phyloP scores from a whole-genome alignment of 2,329 filamentous ascomycete species.

The Rosellinia necatrix region DNA sequence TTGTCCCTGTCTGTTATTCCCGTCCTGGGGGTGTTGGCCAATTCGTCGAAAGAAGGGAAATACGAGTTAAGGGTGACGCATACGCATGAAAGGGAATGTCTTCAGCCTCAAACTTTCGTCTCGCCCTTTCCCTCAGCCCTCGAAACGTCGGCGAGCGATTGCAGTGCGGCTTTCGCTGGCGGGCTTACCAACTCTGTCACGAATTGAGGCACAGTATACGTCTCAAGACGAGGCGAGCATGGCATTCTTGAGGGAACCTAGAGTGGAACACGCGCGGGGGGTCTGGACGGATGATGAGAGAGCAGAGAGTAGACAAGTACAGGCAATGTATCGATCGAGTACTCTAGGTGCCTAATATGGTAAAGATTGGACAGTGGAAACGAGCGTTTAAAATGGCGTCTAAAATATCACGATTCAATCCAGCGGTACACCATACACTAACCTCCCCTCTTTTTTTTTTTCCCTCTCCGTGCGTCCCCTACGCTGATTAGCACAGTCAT shows the following conservation, averaged over 20 bases:
- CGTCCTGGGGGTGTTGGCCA: too few relatives aligned
- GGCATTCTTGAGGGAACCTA: background rate
- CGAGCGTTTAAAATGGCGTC: background rate
- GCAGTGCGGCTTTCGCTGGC: background rate
- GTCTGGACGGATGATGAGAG: background rate
- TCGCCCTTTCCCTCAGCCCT: background rate
- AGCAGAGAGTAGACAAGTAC: background rate
- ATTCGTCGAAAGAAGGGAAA: too few relatives aligned
- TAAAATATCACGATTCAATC: constrained; percentile 11
- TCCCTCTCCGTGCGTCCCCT: too few relatives aligned
- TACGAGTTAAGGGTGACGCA: background rate
- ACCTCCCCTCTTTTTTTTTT: too few relatives aligned
- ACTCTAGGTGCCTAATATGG: background rate
- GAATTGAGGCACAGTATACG: background rate
- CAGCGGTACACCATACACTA: too few relatives aligned
- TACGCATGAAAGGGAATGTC: background rate
- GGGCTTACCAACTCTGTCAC: background rate
- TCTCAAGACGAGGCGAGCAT: background rate
- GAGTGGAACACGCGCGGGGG: background rate
- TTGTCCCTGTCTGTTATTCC: too few relatives aligned
- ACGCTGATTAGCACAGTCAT: background rate
- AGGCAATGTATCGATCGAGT: background rate
- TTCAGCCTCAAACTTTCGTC: background rate
- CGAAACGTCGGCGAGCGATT: background rate
- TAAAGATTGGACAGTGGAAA: background rate